Conservation (phyloP, 164 flowering plant species). For the Annona squamosa region DNA sequence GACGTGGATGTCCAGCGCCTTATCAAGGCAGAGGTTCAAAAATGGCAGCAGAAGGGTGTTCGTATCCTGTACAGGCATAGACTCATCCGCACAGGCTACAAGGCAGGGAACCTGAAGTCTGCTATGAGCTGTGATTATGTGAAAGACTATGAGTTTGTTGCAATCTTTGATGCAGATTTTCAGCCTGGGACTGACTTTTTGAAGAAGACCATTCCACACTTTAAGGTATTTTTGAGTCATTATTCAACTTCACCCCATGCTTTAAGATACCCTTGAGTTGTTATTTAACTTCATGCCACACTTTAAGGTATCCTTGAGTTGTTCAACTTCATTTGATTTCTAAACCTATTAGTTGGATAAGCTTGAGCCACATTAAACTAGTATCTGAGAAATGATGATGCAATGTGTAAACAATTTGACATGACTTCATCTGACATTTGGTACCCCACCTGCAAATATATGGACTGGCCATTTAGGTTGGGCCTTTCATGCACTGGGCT, state of each 20-base stretch:
- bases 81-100: conserved; percentile 84
- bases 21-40: conserved; percentile 81
- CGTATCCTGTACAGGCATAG: conserved; percentile 82
- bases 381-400: too few species aligned
- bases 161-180: conserved; percentile 97
- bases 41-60: conserved; percentile 92
- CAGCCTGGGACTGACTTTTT: conserved; percentile 92
- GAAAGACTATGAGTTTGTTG: conserved; percentile 90
- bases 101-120: conserved; percentile 94
- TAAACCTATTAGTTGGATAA: too few species aligned
- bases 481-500: too few species aligned
- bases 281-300: too few species aligned
- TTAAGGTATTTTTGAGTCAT: conserved; percentile 48
- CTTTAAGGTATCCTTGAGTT: too few species aligned
- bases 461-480: too few species aligned
- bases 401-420: too few species aligned
- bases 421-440: too few species aligned
- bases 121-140: conserved; percentile 96
- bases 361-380: too few species aligned
- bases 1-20: conserved; percentile 67
- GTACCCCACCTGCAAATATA: too few species aligned
- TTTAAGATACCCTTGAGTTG: too few species aligned
- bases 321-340: too few species aligned
- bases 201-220: conserved; percentile 86
- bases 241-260: neutral